phyloP scores from a whole-genome alignment of 257 asterid genomes.

The Dorcoceras hygrometricum region DNA sequence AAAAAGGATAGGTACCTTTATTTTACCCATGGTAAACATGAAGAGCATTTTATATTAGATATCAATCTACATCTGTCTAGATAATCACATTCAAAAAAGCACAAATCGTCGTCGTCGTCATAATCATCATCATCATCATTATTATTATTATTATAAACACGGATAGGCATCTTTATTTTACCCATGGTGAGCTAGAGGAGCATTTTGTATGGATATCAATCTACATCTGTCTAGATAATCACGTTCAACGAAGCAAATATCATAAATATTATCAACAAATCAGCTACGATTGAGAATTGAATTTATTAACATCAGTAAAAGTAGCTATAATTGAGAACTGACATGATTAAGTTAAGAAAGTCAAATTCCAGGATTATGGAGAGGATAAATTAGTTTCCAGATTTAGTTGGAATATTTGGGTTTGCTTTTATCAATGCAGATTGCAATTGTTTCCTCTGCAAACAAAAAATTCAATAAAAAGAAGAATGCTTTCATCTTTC shows the following conservation, averaged over 20 bases:
- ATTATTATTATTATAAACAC: too few species aligned
- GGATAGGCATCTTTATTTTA: neutral
- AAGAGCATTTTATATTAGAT: slow-evolving; percentile 4
- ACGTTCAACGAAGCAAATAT: neutral
- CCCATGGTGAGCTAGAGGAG: neutral
- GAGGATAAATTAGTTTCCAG: neutral
- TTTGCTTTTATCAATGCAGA: neutral
- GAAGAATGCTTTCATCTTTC: too few species aligned
- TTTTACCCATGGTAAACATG: neutral
- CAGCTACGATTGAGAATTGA: neutral
- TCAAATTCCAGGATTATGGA: neutral
- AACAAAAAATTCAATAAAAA: neutral
- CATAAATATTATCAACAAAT: neutral
- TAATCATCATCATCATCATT: too few species aligned
- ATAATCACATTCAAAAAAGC: neutral
- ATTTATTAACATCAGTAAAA: neutral
- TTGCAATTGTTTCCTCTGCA: neutral
- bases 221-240: neutral
- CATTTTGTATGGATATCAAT: neutral
- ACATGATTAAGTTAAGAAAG: neutral
- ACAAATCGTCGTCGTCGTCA: too few species aligned
- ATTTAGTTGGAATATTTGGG: neutral
- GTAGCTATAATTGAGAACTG: neutral
- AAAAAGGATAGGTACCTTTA: neutral
- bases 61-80: slow-evolving; percentile 2